These are phyloP conservation scores for Collybiopsis confluens DNA, from an alignment of 768 basidiomycete genomes.

Conservation along the genomic window DNA sequence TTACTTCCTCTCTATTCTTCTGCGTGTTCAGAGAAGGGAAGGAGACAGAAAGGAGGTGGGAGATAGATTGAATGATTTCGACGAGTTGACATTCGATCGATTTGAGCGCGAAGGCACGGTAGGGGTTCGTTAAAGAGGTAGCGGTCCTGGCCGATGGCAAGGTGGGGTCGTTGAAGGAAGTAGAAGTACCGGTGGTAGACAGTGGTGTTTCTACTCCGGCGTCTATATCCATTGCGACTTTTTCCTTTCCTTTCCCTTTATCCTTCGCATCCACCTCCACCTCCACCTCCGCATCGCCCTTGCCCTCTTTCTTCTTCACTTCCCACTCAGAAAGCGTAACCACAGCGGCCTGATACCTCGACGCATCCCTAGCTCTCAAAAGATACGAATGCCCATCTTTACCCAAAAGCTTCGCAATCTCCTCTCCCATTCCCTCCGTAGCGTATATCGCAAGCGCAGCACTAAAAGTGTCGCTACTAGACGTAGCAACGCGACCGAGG, in stretches of 20 bases:
- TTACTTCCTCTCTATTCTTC: constrained; percentile 25
- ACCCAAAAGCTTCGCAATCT: constrained; percentile 25
- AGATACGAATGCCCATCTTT: constrained; percentile 34
- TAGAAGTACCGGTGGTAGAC: too few species aligned
- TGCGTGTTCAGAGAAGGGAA: constrained; percentile 31
- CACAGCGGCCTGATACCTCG: constrained; percentile 29
- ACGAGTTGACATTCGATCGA: constrained; percentile 36
- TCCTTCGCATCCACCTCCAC: constrained; percentile 33
- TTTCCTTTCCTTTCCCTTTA: too few species aligned
- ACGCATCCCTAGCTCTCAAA: constrained; percentile 37
- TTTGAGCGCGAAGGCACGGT: constrained; percentile 18
- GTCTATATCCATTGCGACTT: constrained; percentile 27
- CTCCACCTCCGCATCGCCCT: constrained; percentile 25
- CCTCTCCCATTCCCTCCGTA: constrained; percentile 20
- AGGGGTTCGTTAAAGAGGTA: too few species aligned
- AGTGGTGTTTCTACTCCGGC: too few species aligned
- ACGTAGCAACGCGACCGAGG: constrained; percentile 25
- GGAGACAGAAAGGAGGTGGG: constrained; percentile 24
- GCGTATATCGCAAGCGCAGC: constrained; percentile 37
- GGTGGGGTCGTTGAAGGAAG: too few species aligned
- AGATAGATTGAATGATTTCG: constrained; percentile 16
- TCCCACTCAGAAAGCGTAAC: constrained; percentile 16
- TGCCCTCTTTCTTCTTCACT: constrained; percentile 2
- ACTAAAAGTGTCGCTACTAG: constrained; percentile 30
- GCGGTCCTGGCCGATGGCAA: too few species aligned